phyloP scores from a whole-genome alignment of 192 early-diverging fungal genomes.

The Lobosporangium transversale region DNA sequence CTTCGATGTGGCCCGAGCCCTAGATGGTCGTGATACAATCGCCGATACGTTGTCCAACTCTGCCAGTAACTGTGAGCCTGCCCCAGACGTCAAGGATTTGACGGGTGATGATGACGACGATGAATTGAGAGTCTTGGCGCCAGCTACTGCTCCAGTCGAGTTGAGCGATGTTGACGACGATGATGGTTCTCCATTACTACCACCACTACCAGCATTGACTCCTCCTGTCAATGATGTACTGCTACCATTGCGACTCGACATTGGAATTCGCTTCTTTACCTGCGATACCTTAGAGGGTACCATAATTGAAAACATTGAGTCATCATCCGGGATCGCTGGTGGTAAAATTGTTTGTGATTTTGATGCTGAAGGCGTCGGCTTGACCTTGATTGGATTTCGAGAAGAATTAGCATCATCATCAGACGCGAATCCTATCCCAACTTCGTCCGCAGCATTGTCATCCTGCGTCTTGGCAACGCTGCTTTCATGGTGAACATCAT shows the following conservation, averaged over 20 bases:
- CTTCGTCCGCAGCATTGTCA: conserved; percentile 8
- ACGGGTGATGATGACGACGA: conserved; percentile 11
- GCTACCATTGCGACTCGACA: conserved; percentile 3
- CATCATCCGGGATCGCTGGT: conserved; percentile 34
- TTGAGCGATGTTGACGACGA: conserved; percentile 19
- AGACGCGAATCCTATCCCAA: too few relatives aligned
- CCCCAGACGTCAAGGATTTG: background rate
- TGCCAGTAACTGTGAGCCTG: conserved; percentile 18
- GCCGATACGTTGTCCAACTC: conserved; percentile 31
- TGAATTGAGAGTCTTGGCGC: conserved; percentile 22
- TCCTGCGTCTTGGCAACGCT: too few relatives aligned
- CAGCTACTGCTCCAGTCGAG: conserved; percentile 28
- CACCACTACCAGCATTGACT: conserved; percentile 2
- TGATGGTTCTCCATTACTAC: background rate
- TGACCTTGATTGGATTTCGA: background rate
- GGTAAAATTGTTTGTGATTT: conserved; percentile 5
- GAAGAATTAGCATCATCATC: background rate
- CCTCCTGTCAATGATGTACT: conserved; percentile 8
- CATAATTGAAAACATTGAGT: conserved; percentile 43
- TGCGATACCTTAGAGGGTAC: conserved; percentile 39
- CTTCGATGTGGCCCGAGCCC: conserved; percentile 10
- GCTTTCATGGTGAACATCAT: background rate
- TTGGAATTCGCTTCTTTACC: conserved; percentile 22
- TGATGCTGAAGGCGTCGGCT: background rate
- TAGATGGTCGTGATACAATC: conserved; percentile 14